These are phyloP conservation scores for Prunus salicina DNA, from an alignment of 306 rosid species.

Conservation along the genomic window DNA sequence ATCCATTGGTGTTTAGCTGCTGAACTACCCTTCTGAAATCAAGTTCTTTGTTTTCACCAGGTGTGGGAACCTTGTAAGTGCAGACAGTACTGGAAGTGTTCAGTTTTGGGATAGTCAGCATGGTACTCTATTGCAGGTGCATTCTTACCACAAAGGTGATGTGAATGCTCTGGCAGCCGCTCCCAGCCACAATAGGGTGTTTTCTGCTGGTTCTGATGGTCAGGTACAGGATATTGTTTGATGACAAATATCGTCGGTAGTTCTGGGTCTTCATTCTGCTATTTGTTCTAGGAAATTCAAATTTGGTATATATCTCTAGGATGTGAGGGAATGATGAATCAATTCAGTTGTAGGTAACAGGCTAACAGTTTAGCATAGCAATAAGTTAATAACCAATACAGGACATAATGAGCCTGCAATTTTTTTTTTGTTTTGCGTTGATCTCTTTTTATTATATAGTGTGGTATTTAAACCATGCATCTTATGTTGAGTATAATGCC, in stretches of 20 bases:
- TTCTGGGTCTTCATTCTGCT: background rate
- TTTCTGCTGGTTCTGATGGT: constrained; percentile 98
- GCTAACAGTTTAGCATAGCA: background rate
- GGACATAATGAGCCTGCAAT: background rate
- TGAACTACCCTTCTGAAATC: constrained; percentile 14
- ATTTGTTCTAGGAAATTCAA: background rate
- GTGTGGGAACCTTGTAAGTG: constrained; percentile 95
- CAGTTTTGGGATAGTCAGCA: constrained; percentile 88
- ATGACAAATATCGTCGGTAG: background rate
- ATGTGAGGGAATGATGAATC: background rate
- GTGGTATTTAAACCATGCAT: background rate
- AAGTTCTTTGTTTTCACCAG: constrained; percentile 43
- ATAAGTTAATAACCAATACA: background rate
- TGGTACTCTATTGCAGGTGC: constrained; percentile 81
- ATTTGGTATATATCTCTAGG: background rate
- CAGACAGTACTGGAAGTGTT: constrained; percentile 93
- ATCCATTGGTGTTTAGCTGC: constrained; percentile 9
- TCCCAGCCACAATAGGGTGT: constrained; percentile 79
- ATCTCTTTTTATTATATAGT: background rate
- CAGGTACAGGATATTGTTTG: constrained; percentile 46
- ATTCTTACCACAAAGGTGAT: constrained; percentile 82
- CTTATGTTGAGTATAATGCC: background rate
- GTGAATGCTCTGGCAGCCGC: constrained; percentile 81
- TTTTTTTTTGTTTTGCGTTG: background rate
- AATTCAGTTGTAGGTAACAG: background rate